phyloP scores from a whole-genome alignment of 2,329 filamentous ascomycete genomes.

The Corynespora cassiicola region DNA sequence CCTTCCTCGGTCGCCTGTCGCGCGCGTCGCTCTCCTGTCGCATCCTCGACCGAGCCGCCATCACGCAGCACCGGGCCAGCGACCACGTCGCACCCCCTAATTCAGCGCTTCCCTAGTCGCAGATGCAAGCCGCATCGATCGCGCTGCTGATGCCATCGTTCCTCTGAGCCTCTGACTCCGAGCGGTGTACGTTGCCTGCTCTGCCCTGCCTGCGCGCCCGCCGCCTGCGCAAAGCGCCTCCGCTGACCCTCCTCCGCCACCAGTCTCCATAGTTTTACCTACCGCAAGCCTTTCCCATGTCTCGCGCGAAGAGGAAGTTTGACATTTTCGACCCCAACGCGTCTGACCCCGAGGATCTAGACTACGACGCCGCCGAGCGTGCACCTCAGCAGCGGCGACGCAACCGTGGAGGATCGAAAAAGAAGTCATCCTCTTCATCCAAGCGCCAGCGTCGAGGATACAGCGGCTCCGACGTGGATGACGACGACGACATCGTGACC shows the following conservation, averaged over 20 bases:
- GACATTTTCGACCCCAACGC: constrained; percentile 45
- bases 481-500: constrained; percentile 57
- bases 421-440: constrained; percentile 35
- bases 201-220: neutral
- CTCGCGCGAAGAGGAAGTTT: constrained; percentile 49
- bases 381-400: constrained; percentile 39
- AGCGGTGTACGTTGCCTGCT: constrained; percentile 31
- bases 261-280: too few species aligned
- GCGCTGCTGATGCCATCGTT: constrained; percentile 32
- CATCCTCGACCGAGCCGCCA: constrained; percentile 21
- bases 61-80: constrained; percentile 26
- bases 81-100: constrained; percentile 25
- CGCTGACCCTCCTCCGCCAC: constrained; percentile 1
- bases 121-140: constrained; percentile 22
- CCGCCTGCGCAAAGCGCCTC: neutral
- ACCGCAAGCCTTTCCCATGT: constrained; percentile 38
- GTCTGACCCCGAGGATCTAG: constrained; percentile 47
- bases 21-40: constrained; percentile 19
- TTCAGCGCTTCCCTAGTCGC: constrained; percentile 20
- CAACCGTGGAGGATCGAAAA: constrained; percentile 35
- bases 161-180: constrained; percentile 13
- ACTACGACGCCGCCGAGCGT: constrained; percentile 40
- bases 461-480: constrained; percentile 44
- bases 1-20: constrained; percentile 13
- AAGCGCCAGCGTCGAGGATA: constrained; percentile 44